Base-by-base conservation (phyloP, 176 grass and related monocot genomes). In the Triticum turgidum region DNA sequence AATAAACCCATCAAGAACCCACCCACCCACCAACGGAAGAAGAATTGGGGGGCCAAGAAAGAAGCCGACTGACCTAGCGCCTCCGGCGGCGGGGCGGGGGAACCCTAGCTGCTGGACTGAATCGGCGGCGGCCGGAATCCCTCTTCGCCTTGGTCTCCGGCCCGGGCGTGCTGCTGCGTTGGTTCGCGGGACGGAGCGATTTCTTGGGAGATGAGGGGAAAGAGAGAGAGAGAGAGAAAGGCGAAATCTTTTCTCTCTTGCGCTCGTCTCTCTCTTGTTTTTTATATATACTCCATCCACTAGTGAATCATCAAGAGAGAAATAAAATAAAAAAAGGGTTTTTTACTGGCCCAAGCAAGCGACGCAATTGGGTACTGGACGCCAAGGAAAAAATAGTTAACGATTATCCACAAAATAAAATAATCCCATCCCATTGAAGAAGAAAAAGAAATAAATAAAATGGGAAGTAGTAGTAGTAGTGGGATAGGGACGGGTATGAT, bases 401-500 rank as follows among this genome's bases (percentile, higher is more conserved):
- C 1, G 56, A 9, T 59, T 58, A 58, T 58, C 65, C 65, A 17
- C 18, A 33, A 13, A 80, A 79, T 32, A 34, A 0, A 41, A 80
- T 73, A 44, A 30, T 30, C 29, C 29, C 29, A 45, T 45, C 70
- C 15, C 0, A 2, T 12, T 12, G n/a, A n/a, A n/a, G n/a, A n/a
- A n/a, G n/a, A n/a, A n/a, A 39, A 39, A 39, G 35, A 39, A 39
- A 39, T 8, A 7, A 1, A n/a, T n/a, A n/a, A 68, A 54, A 56
- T 27, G n/a, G 39, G 70, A 12, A 35, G 73, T 42, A 11, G 37
- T 38, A 7, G 15, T 6, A 18, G 78, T 27, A 79, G 27, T 72
- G 65, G 82, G 11, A 18, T 33, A 72, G 81, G 37, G 81, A 84
- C 72, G 9, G 75, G 38, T 61, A 64, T 17, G 76, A 83, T 88